phyloP scores from a whole-genome alignment of 1,284 basidiomycete genomes.

The Bjerkandera adusta region DNA sequence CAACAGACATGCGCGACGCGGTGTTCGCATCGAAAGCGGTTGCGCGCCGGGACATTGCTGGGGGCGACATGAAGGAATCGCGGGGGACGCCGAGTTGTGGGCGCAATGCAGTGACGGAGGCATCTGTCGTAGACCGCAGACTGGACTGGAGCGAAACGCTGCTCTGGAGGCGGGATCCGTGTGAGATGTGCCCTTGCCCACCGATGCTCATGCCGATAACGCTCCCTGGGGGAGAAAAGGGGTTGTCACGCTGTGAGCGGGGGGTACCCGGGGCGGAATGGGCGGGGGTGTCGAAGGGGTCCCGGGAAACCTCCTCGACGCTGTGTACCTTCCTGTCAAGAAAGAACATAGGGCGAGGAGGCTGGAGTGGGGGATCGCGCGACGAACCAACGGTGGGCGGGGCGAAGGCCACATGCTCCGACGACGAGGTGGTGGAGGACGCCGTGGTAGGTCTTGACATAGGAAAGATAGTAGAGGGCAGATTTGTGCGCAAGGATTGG shows the following conservation, averaged over 20 bases:
- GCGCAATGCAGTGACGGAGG: constrained; percentile 19
- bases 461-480: too few relatives aligned
- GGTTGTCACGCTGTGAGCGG: constrained; percentile 36
- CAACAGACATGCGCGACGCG: constrained; percentile 17
- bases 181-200: constrained; percentile 33
- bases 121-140: constrained; percentile 24
- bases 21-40: constrained; percentile 21
- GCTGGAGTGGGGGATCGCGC: constrained; percentile 24
- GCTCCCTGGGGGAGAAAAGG: constrained; percentile 53
- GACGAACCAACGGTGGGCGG: constrained; percentile 21
- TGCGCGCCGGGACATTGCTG: constrained; percentile 25
- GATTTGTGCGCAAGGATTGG: too few relatives aligned
- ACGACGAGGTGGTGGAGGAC: constrained; percentile 22
- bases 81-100: constrained; percentile 22
- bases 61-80: constrained; percentile 35
- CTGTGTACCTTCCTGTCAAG: constrained; percentile 19
- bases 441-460: too few relatives aligned
- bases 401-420: constrained; percentile 12
- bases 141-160: constrained; percentile 24
- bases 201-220: constrained; percentile 32
- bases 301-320: constrained; percentile 22
- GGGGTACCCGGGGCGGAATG: constrained; percentile 34
- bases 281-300: constrained; percentile 31
- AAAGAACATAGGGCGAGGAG: constrained; percentile 29
- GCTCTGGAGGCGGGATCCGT: constrained; percentile 24